Evolutionary conservation across 1,284 basidiomycete species (phyloP).

Genomic region (Apiotrichum akiyoshidainum): DNA sequence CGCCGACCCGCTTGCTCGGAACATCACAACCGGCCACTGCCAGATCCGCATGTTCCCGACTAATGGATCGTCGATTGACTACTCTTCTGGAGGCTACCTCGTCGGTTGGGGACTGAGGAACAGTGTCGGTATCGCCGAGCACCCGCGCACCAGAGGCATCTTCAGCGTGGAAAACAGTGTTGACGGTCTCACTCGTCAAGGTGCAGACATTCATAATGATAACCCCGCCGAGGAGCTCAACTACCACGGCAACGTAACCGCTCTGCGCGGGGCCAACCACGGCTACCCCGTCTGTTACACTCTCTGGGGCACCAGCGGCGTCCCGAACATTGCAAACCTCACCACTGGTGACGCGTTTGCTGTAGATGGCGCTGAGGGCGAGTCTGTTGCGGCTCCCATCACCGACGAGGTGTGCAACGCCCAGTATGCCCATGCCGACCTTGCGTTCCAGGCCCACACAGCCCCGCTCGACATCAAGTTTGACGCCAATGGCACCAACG

Average conservation of each 20-base stretch:
- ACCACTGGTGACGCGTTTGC: constrained; percentile 11
- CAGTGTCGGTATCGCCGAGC: constrained; percentile 16
- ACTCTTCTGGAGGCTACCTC: not conserved
- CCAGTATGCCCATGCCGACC: not conserved
- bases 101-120: constrained; percentile 18
- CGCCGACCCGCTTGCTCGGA: constrained; percentile 6
- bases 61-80: not conserved
- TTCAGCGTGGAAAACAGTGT: constrained; percentile 19
- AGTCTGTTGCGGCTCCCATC: not conserved
- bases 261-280: constrained; percentile 6
- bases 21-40: constrained; percentile 4
- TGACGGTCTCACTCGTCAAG: constrained; percentile 9
- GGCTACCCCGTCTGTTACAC: constrained; percentile 18
- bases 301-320: constrained; percentile 6
- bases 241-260: constrained; percentile 9
- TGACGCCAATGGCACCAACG: constrained; percentile 5
- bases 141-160: constrained; percentile 6
- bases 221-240: constrained; percentile 21
- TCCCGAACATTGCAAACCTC: constrained; percentile 7
- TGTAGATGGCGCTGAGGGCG: not conserved
- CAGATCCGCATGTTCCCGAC: constrained; percentile 15
- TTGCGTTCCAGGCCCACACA: constrained; percentile 17
- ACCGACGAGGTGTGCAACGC: constrained; percentile 11
- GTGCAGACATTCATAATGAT: constrained; percentile 12
- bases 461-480: constrained; percentile 19